phyloP scores from a whole-genome alignment of 495 filamentous ascomycete species.

The Durotheca rogersii region DNA sequence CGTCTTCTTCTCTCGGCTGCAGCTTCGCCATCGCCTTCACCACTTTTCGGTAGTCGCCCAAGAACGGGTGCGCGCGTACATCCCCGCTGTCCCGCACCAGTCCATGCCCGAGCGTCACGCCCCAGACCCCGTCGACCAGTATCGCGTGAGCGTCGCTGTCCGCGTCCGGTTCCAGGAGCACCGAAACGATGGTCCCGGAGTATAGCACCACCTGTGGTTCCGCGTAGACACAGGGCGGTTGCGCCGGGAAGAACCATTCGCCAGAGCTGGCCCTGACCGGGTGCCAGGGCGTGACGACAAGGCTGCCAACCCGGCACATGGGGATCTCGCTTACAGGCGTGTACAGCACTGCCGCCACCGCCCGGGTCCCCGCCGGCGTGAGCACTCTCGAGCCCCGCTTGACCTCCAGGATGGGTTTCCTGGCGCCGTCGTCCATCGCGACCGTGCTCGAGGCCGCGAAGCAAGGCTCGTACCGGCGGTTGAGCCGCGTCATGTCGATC shows the following conservation, averaged over 20 bases:
- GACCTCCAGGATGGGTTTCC: conserved; percentile 30
- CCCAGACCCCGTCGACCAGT: conserved; percentile 43
- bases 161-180: conserved; percentile 41
- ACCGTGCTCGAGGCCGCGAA: conserved; percentile 42
- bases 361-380: conserved; percentile 40
- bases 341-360: conserved; percentile 41
- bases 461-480: conserved; percentile 32
- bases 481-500: conserved; percentile 37
- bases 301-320: conserved; percentile 29
- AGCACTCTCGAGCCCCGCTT: conserved; percentile 36
- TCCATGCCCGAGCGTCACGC: conserved; percentile 48
- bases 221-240: conserved; percentile 11
- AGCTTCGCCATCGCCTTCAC: conserved; percentile 28
- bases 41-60: conserved; percentile 43
- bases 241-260: conserved; percentile 41
- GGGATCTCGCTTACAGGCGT: conserved; percentile 25
- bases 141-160: conserved; percentile 44
- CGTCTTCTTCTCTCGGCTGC: conserved; percentile 25
- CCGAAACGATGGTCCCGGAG: conserved; percentile 45
- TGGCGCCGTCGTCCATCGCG: conserved; percentile 27
- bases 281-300: conserved; percentile 47
- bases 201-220: conserved; percentile 28
- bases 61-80: conserved; percentile 44
- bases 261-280: conserved; percentile 29
- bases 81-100: conserved; percentile 30